A percentile compares a stretch with the other conserved stretches of the same genome.
Conservation (phyloP, 495 filamentous ascomycete genomes). For the Pseudomonodictys pantanalensis region DNA sequence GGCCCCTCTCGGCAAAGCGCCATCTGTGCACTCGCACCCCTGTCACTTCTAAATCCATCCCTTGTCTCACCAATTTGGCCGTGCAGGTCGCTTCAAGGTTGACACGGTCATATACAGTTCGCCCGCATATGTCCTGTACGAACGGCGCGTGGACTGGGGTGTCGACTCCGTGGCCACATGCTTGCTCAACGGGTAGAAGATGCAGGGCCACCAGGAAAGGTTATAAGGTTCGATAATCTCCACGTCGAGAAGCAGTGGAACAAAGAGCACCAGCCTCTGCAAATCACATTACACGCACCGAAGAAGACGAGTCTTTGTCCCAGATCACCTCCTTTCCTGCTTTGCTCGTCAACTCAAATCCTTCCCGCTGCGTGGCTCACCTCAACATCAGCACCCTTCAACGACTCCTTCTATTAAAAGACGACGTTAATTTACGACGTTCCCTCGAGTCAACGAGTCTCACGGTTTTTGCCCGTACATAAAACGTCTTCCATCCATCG, state of each 20-base stretch:
- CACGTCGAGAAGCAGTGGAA: neutral
- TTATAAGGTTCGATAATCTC: conserved; percentile 14
- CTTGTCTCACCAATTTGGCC: conserved; percentile 30
- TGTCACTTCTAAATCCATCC: conserved; percentile 26
- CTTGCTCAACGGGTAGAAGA: conserved; percentile 17
- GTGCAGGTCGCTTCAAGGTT: conserved; percentile 24
- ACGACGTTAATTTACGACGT: neutral
- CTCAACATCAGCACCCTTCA: neutral
- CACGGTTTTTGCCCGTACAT: too few species aligned
- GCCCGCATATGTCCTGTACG: conserved; percentile 19
- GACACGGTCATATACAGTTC: conserved; percentile 3
- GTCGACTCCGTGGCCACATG: conserved; percentile 21
- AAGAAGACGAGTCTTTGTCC: too few species aligned
- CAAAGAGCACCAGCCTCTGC: neutral
- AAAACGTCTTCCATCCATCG: neutral
- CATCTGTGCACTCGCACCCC: conserved; percentile 2
- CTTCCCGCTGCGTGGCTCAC: neutral
- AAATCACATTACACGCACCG: too few species aligned
- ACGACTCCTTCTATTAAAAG: neutral
- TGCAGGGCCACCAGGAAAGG: conserved; percentile 3
- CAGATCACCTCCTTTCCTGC: too few species aligned
- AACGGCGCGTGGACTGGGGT: conserved; percentile 18
- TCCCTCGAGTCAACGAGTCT: too few species aligned
- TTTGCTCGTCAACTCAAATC: too few species aligned
- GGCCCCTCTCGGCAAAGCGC: neutral